phyloP scores from a whole-genome alignment of 2,329 filamentous ascomycete species.

The Scopulariopsis brevicaulis region DNA sequence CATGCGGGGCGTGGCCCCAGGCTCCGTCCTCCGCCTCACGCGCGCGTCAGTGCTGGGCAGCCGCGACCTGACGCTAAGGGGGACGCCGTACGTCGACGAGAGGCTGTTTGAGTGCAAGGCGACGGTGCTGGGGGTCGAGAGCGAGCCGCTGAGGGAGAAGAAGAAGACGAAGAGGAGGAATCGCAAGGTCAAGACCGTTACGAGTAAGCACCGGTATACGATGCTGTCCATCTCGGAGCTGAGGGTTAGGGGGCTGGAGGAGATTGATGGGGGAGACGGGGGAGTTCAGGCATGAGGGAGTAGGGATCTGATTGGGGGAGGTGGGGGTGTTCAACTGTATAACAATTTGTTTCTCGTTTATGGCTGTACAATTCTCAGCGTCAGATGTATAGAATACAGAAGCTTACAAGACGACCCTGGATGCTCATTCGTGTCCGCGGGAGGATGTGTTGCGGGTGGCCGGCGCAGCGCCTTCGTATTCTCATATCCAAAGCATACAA shows the following conservation, averaged over 20 bases:
- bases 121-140: slow-evolving; percentile 73
- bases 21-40: slow-evolving; percentile 80
- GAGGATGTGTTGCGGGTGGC: not conserved
- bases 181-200: slow-evolving; percentile 61
- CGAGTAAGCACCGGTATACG: slow-evolving; percentile 87
- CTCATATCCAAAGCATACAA: not conserved
- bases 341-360: slow-evolving; percentile 1
- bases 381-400: slow-evolving; percentile 1
- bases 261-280: slow-evolving; percentile 18
- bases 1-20: slow-evolving; percentile 65
- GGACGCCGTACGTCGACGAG: slow-evolving; percentile 72
- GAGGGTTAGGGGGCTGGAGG: slow-evolving; percentile 41
- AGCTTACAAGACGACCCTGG: not conserved
- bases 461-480: not conserved
- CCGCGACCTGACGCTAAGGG: slow-evolving; percentile 82
- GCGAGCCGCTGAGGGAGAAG: slow-evolving; percentile 65
- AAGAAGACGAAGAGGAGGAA: slow-evolving; percentile 75
- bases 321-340: not conserved
- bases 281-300: not conserved
- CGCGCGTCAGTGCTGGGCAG: slow-evolving; percentile 74
- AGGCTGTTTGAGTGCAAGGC: slow-evolving; percentile 76
- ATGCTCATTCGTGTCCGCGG: not conserved
- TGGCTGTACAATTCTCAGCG: slow-evolving; percentile 2
- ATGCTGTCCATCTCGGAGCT: slow-evolving; percentile 77
- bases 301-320: not conserved